A percentile compares a stretch with the other conserved stretches of the same genome.
phyloP scores from a whole-genome alignment of 2,329 filamentous ascomycete species.

The Paecilomyces formosus region DNA sequence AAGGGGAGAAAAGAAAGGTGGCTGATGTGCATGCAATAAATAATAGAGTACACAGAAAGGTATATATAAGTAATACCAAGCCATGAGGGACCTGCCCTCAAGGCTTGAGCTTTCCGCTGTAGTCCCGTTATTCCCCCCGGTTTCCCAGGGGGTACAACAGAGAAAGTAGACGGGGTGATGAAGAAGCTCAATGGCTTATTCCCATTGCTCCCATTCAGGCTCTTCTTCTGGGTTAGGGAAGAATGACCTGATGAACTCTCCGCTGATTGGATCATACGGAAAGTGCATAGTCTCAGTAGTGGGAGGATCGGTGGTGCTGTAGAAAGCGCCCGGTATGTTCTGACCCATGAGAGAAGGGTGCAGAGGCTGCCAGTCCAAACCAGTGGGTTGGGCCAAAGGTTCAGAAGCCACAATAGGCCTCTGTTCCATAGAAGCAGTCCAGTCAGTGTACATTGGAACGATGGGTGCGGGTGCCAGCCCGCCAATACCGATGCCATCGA shows the following conservation, averaged over 20 bases:
- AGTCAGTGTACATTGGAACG: not conserved
- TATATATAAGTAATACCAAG: not conserved
- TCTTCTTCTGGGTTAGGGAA: conserved; percentile 24
- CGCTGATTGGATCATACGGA: conserved; percentile 31
- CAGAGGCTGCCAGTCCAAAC: not conserved
- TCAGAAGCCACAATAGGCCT: not conserved
- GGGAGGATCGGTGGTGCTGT: conserved; percentile 4
- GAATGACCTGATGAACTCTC: conserved; percentile 33
- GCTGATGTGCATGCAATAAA: not conserved
- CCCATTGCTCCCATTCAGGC: conserved; percentile 1
- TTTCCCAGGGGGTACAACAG: not conserved
- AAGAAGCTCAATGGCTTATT: not conserved
- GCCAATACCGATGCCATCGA: not conserved
- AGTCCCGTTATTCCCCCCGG: not conserved
- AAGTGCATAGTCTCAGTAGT: conserved; percentile 22
- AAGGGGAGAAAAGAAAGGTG: not conserved
- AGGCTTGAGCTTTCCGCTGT: not conserved
- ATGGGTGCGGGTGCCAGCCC: not conserved
- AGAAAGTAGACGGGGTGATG: not conserved
- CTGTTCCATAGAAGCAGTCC: not conserved
- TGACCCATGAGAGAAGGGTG: not conserved
- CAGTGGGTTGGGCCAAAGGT: not conserved
- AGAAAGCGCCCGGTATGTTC: not conserved
- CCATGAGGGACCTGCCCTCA: not conserved
- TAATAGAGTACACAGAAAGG: not conserved